Percentiles rank a stretch among this genome's conserved stretches.
Conservation (phyloP, 148 eudicot species). For the Rhododendron molle region DNA sequence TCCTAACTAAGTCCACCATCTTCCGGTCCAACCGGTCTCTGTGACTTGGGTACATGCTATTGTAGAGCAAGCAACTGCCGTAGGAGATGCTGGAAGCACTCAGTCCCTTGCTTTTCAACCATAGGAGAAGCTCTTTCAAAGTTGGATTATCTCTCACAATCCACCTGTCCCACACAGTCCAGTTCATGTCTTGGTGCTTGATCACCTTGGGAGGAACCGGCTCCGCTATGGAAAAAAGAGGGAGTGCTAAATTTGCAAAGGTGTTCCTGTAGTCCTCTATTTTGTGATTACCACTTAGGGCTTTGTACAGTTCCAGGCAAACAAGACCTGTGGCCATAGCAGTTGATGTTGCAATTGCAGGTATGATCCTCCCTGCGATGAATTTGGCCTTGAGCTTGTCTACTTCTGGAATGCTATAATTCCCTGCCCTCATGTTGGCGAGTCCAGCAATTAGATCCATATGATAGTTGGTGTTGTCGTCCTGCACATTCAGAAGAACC, state of each 20-base stretch:
- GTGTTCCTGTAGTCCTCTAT: constrained; percentile 83
- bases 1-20: constrained; percentile 64
- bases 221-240: constrained; percentile 87
- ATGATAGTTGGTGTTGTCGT: constrained; percentile 86
- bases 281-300: constrained; percentile 54
- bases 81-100: constrained; percentile 72
- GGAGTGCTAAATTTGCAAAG: constrained; percentile 81
- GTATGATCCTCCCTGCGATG: constrained; percentile 92
- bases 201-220: constrained; percentile 78
- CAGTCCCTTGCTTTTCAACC: constrained; percentile 67
- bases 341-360: constrained; percentile 87
- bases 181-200: constrained; percentile 70
- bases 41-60: constrained; percentile 73
- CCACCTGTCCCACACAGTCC: constrained; percentile 97
- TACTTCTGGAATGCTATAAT: constrained; percentile 87
- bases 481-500: constrained; percentile 37
- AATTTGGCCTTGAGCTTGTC: constrained; percentile 85
- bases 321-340: constrained; percentile 91
- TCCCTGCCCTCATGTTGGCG: constrained; percentile 89
- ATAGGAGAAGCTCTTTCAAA: constrained; percentile 48
- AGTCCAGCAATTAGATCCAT: constrained; percentile 85
- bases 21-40: constrained; percentile 72
- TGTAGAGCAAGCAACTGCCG: constrained; percentile 70
- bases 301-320: constrained; percentile 91
- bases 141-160: constrained; percentile 59